Conservation (phyloP, 495 filamentous ascomycete genomes). For the Letharia columbiana region DNA sequence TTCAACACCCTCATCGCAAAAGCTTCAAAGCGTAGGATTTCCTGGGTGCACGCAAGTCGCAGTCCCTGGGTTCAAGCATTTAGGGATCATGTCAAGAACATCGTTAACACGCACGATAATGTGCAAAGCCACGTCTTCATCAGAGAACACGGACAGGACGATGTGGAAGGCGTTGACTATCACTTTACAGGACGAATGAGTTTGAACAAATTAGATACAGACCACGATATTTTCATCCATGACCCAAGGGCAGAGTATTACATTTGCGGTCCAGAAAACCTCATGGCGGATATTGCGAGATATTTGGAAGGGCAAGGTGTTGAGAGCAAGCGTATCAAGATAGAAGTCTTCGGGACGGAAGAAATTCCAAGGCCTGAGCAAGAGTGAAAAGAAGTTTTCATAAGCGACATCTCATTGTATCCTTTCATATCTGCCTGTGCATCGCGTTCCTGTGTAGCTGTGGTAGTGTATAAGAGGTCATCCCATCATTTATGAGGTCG, state of each 20-base stretch:
- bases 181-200: constrained; percentile 47
- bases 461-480: too few species aligned
- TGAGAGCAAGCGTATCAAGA: background rate
- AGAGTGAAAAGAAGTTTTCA: too few species aligned
- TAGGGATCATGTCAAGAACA: constrained; percentile 38
- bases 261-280: constrained; percentile 57
- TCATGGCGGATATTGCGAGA: constrained; percentile 51
- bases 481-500: too few species aligned
- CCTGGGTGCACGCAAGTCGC: constrained; percentile 55
- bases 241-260: constrained; percentile 53
- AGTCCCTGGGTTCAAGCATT: constrained; percentile 43
- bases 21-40: constrained; percentile 40
- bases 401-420: too few species aligned
- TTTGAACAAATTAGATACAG: constrained; percentile 41
- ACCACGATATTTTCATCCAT: constrained; percentile 45
- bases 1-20: constrained; percentile 48
- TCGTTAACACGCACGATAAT: constrained; percentile 36
- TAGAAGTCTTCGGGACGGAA: constrained; percentile 3
- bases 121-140: constrained; percentile 37
- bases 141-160: constrained; percentile 25
- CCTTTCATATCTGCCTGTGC: too few species aligned
- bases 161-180: constrained; percentile 39
- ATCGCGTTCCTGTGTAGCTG: too few species aligned
- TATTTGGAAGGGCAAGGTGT: background rate
- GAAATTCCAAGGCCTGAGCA: background rate